Evolutionary conservation across 225 moss, liverwort and hornwort species (phyloP), one percentile per base, ranked within the genome.

Genomic region (Takakia lepidozioides): DNA sequence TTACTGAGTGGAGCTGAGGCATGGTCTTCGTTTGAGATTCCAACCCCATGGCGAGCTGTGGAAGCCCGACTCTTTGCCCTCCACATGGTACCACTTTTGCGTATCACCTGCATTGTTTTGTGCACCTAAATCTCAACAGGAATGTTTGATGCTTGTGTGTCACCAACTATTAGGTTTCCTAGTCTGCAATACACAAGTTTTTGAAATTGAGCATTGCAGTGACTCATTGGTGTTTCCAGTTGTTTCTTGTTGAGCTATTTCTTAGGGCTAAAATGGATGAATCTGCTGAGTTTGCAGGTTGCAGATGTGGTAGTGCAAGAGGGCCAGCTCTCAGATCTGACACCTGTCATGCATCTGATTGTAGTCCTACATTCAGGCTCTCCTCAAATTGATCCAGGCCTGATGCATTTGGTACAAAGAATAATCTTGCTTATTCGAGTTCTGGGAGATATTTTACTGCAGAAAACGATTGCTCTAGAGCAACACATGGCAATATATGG

Each of bases 21-120:
- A 42, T 92, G 92, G 92, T 87, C 79, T 50, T 72, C 72, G 48
- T 77, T 85, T 49, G 87, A 87, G 35, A 60, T 77, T 29, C 68
- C 54, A 21, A 73, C 75, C 63, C 82, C 82, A 44, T 92, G 92
- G 92, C 92, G 82, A 77, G 67, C 66, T 30, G 82, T 87, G 64
- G 92, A 92, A 67, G 87, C 84, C 54, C 72, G 87, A 48, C 80
- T 92, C 24, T 92, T 92, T 60, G 74, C 80, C 11, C 70, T 92
- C 35, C 87, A 87, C 58, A 80, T 68, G 92, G 92, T 92, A 82
- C 9, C n/a, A 34, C 1, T 7, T 28, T 17, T 57, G n/a, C 34
- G 10, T 30, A n/a, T 29, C 34, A 27, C 14, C 15, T n/a, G 2
- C 18, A 18, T 10, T 51, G 6, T 35, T 5, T 29, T n/a, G n/a